Evolutionary conservation across 371 early-diverging fungal genomes (phyloP).

Genomic region (Lichtheimia hyalospora): DNA sequence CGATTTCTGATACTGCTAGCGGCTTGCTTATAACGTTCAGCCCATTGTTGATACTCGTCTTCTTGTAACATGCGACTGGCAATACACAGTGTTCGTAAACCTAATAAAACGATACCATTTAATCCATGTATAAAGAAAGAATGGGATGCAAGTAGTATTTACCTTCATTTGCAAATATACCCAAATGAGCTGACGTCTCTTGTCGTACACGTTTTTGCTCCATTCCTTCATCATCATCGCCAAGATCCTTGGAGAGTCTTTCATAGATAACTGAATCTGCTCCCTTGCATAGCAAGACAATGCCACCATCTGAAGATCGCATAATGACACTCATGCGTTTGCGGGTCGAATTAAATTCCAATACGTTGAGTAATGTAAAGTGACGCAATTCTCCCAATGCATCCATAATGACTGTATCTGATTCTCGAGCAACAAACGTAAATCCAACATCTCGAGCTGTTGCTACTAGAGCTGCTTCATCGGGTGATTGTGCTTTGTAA

Average conservation of each 20-base stretch:
- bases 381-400: constrained; percentile 71
- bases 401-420: constrained; percentile 67
- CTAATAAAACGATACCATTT: constrained; percentile 27
- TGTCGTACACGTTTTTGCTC: constrained; percentile 46
- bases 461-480: constrained; percentile 91
- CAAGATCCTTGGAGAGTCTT: constrained; percentile 53
- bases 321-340: constrained; percentile 88
- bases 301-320: constrained; percentile 65
- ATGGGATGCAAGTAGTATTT: background rate
- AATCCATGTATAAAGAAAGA: background rate
- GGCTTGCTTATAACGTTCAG: constrained; percentile 74
- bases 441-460: constrained; percentile 91
- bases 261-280: constrained; percentile 92
- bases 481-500: constrained; percentile 94
- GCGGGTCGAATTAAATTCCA: constrained; percentile 87
- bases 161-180: constrained; percentile 85
- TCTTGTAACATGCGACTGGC: constrained; percentile 78
- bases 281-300: constrained; percentile 92
- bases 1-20: constrained; percentile 81
- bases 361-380: constrained; percentile 70
- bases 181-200: constrained; percentile 35
- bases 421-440: constrained; percentile 73
- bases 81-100: constrained; percentile 88
- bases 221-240: constrained; percentile 39
- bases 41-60: constrained; percentile 81